phyloP scores from a whole-genome alignment of 2,329 filamentous ascomycete genomes.

The Thelonectria olida region DNA sequence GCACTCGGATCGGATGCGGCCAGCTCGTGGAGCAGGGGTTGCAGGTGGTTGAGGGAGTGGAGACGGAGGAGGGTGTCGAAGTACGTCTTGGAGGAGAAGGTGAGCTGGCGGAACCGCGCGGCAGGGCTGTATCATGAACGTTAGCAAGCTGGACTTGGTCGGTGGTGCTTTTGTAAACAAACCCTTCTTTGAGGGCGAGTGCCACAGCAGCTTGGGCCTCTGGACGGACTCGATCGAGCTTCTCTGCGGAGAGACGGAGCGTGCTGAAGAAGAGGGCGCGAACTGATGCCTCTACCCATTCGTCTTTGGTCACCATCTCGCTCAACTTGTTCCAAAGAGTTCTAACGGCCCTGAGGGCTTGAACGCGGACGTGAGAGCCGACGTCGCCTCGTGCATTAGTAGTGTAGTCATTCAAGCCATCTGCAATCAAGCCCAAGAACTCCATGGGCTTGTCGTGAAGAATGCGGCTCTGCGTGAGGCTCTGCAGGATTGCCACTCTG shows the following conservation, averaged over 20 bases:
- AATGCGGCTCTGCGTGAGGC: conserved; percentile 58
- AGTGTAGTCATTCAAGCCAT: conserved; percentile 86
- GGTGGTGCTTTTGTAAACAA: conserved; percentile 27
- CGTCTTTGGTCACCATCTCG: conserved; percentile 5
- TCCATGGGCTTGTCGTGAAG: conserved; percentile 50
- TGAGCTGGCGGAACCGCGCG: conserved; percentile 48
- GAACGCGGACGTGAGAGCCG: conserved; percentile 84
- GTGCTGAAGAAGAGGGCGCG: conserved; percentile 57
- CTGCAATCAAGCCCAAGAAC: conserved; percentile 58
- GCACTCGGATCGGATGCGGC: conserved; percentile 41
- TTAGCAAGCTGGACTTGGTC: conserved; percentile 31
- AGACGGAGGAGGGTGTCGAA: conserved; percentile 64
- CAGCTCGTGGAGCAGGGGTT: conserved; percentile 48
- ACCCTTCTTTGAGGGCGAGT: conserved; percentile 57
- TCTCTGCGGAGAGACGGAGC: conserved; percentile 82
- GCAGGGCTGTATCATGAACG: conserved; percentile 42
- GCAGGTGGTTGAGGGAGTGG: conserved; percentile 48
- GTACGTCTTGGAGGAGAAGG: conserved; percentile 68
- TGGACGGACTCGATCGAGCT: conserved; percentile 84
- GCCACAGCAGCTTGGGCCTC: conserved; percentile 67
- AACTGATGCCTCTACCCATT: conserved; percentile 45
- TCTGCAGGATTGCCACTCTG: conserved; percentile 64
- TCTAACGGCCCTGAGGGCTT: conserved; percentile 80
- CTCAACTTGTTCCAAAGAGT: conserved; percentile 62
- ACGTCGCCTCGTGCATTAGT: conserved; percentile 90